A percentile compares a stretch with the other conserved stretches of the same genome.
phyloP scores from a whole-genome alignment of 768 basidiomycete species.

The Pleurotus pulmonarius region DNA sequence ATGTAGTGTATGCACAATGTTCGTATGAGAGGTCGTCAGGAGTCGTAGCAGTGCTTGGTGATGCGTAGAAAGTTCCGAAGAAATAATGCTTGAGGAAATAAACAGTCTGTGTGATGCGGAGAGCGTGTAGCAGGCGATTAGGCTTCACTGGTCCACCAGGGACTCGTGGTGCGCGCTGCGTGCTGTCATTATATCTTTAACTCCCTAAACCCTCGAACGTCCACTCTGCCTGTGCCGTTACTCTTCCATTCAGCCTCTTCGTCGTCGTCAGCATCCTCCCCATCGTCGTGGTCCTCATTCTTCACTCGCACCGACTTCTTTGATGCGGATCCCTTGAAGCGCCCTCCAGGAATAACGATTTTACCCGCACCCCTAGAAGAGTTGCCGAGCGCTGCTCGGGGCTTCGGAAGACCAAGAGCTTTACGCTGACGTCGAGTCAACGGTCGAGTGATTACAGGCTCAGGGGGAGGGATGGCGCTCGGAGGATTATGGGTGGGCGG shows the following conservation, averaged over 20 bases:
- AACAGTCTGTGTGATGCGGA: neutral
- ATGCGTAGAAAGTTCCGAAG: neutral
- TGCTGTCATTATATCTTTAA: conserved; percentile 49
- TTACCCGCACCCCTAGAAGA: conserved; percentile 48
- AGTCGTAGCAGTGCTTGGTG: neutral
- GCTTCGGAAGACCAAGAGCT: conserved; percentile 62
- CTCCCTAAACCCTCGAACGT: conserved; percentile 77
- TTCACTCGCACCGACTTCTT: conserved; percentile 14
- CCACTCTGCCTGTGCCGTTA: conserved; percentile 70
- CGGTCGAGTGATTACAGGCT: conserved; percentile 20
- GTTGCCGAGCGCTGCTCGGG: conserved; percentile 29
- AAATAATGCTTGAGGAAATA: neutral
- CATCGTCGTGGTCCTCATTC: conserved; percentile 22
- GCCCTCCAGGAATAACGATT: conserved; percentile 67
- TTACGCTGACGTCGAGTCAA: conserved; percentile 70
- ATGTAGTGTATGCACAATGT: neutral
- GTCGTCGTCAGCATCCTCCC: conserved; percentile 25
- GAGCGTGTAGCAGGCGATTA: no score
- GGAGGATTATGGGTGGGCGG: conserved; percentile 22
- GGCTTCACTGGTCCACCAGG: neutral
- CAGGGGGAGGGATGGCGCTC: conserved; percentile 19
- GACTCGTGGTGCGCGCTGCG: neutral
- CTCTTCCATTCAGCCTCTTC: conserved; percentile 46
- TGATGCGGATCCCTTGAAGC: conserved; percentile 24
- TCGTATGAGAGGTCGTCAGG: neutral